These are phyloP conservation scores for Acrocalymma vagum DNA, from an alignment of 2,329 filamentous ascomycete genomes.

Conservation along the genomic window DNA sequence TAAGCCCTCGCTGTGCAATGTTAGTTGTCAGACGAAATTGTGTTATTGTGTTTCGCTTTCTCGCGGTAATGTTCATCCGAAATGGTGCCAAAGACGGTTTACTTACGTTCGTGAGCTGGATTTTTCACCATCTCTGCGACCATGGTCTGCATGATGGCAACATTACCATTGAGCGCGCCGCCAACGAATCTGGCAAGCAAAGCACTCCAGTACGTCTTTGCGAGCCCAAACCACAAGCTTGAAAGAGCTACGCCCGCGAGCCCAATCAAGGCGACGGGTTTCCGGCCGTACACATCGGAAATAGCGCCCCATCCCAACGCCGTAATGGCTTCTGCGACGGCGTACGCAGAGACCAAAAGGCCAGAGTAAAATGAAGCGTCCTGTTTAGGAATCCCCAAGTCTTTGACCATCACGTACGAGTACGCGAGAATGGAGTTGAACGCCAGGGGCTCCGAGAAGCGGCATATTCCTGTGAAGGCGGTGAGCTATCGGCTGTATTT, in stretches of 20 bases:
- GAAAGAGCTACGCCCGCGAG: slow-evolving; percentile 84
- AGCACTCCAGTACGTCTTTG: slow-evolving; percentile 84
- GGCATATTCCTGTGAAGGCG: slow-evolving; percentile 77
- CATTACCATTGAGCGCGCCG: slow-evolving; percentile 88
- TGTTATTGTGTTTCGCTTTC: slow-evolving; percentile 1
- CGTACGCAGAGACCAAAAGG: slow-evolving; percentile 84
- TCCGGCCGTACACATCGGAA: slow-evolving; percentile 50
- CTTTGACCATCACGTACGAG: slow-evolving; percentile 47
- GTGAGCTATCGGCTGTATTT: no score
- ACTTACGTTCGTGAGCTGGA: slow-evolving; percentile 87
- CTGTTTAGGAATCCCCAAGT: slow-evolving; percentile 45
- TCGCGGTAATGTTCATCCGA: neutral
- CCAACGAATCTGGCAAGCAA: slow-evolving; percentile 78
- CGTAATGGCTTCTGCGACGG: slow-evolving; percentile 84
- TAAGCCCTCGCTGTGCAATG: slow-evolving; percentile 74
- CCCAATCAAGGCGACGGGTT: slow-evolving; percentile 52
- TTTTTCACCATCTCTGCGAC: slow-evolving; percentile 89
- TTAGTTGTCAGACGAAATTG: no score
- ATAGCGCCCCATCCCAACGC: slow-evolving; percentile 68
- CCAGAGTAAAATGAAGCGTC: slow-evolving; percentile 85
- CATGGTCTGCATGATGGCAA: slow-evolving; percentile 91
- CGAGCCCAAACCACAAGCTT: slow-evolving; percentile 83
- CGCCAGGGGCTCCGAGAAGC: slow-evolving; percentile 90
- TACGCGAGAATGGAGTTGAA: slow-evolving; percentile 96
- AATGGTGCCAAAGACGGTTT: neutral